These are phyloP conservation scores for Purshia tridentata DNA, from an alignment of 306 rosid species.

Conservation along the genomic window DNA sequence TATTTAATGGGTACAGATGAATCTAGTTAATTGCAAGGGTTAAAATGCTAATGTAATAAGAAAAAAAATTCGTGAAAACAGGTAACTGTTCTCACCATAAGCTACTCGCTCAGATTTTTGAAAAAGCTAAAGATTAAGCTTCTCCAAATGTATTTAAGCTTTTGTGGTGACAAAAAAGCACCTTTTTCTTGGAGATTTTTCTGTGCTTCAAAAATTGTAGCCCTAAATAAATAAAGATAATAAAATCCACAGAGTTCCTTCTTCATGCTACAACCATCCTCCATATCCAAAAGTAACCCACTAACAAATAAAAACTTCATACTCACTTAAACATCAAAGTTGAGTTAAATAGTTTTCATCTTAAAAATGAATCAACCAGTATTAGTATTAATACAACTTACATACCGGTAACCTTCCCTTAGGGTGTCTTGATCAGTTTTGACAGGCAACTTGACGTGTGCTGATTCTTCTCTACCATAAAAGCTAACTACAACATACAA, in stretches of 20 bases:
- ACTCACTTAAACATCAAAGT: neutral
- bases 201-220: no score
- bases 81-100: neutral
- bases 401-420: constrained; percentile 84
- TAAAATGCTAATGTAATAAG: neutral
- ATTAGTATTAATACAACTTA: neutral
- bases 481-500: constrained; percentile 53
- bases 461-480: constrained; percentile 61
- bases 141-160: neutral
- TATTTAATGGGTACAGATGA: neutral
- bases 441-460: constrained; percentile 56
- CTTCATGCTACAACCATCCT: no score
- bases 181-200: neutral
- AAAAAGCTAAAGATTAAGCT: neutral
- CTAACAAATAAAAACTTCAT: neutral
- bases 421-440: constrained; percentile 92
- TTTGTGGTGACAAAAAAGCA: neutral
- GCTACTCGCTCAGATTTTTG: neutral
- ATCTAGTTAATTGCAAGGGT: neutral
- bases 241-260: no score
- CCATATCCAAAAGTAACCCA: neutral
- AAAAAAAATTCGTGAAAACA: neutral
- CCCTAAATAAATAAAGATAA: no score
- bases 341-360: no score
- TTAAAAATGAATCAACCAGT: neutral